phyloP scores from a whole-genome alignment of 495 filamentous ascomycete genomes.

The Penicillium nucicola region DNA sequence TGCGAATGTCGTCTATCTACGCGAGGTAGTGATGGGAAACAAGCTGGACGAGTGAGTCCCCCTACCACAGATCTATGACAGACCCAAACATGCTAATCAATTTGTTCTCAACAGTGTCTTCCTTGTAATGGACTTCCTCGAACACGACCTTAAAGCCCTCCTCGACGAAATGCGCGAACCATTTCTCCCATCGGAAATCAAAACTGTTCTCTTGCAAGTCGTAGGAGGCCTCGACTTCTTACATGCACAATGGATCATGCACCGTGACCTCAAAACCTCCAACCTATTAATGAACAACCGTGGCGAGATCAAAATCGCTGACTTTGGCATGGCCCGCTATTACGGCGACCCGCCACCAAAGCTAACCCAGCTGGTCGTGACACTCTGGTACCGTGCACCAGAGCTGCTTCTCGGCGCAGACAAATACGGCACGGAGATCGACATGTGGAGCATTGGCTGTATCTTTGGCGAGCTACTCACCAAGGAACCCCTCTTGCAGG shows the following conservation, averaged over 20 bases:
- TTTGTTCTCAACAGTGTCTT: constrained; percentile 61
- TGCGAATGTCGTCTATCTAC: constrained; percentile 71
- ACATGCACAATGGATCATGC: constrained; percentile 88
- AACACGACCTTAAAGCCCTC: constrained; percentile 95
- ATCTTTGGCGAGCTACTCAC: constrained; percentile 91
- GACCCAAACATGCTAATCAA: constrained; percentile 6
- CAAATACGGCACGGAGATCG: constrained; percentile 72
- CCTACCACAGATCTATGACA: not conserved
- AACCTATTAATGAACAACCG: constrained; percentile 96
- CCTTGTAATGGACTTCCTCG: constrained; percentile 96
- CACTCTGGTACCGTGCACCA: constrained; percentile 93
- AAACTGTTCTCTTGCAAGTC: constrained; percentile 84
- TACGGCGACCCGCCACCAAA: constrained; percentile 78
- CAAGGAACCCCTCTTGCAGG: constrained; percentile 81
- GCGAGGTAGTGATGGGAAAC: constrained; percentile 84
- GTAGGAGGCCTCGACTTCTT: constrained; percentile 79
- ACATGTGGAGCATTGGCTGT: constrained; percentile 96
- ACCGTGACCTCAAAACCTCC: constrained; percentile 94
- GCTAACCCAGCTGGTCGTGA: constrained; percentile 91
- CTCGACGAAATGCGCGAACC: constrained; percentile 92
- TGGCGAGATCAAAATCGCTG: constrained; percentile 91
- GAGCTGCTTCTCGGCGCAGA: constrained; percentile 83
- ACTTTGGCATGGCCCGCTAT: constrained; percentile 97
- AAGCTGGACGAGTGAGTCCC: constrained; percentile 67
- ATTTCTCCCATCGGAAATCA: constrained; percentile 89